These are phyloP conservation scores for Gymnopus androsaceus DNA, from an alignment of 1,284 basidiomycete species.

Conservation along the genomic window DNA sequence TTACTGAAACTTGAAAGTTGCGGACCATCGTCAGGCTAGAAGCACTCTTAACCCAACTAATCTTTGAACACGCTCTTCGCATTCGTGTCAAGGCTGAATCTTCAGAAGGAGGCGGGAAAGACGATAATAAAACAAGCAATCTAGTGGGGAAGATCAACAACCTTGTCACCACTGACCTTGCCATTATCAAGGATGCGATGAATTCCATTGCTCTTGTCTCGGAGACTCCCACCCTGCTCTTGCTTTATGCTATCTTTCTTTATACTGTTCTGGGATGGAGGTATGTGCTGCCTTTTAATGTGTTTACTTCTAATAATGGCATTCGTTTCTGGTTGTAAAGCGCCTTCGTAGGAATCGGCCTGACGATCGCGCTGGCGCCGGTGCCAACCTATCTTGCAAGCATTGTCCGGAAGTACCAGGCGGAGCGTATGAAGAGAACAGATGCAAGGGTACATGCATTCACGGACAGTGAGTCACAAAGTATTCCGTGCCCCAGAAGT, in stretches of 20 bases:
- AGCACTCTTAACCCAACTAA: conserved; percentile 54
- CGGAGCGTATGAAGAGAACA: conserved; percentile 31
- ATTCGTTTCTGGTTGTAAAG: conserved; percentile 26
- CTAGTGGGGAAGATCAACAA: conserved; percentile 46
- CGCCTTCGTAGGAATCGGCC: conserved; percentile 53
- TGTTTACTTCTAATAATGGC: background rate
- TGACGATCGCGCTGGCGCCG: conserved; percentile 54
- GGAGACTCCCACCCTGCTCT: conserved; percentile 28
- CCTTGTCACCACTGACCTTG: conserved; percentile 27
- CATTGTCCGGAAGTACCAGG: conserved; percentile 34
- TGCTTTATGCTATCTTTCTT: conserved; percentile 43
- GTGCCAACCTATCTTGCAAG: conserved; percentile 48
- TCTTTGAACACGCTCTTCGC: conserved; percentile 35
- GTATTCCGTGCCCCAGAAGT: too few species aligned
- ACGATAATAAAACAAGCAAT: conserved; percentile 20
- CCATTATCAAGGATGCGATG: conserved; percentile 22
- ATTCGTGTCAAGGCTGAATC: conserved; percentile 41
- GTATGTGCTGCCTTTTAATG: conserved; percentile 17
- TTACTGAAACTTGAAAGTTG: background rate
- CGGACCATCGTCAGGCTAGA: conserved; percentile 29
- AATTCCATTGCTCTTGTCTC: conserved; percentile 23
- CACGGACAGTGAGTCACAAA: conserved; percentile 10
- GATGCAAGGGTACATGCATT: conserved; percentile 49
- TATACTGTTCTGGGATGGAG: conserved; percentile 52
- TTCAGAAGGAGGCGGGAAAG: conserved; percentile 20